Base-by-base conservation (phyloP, 331 rosid species). In the Prunus yedoensis region DNA sequence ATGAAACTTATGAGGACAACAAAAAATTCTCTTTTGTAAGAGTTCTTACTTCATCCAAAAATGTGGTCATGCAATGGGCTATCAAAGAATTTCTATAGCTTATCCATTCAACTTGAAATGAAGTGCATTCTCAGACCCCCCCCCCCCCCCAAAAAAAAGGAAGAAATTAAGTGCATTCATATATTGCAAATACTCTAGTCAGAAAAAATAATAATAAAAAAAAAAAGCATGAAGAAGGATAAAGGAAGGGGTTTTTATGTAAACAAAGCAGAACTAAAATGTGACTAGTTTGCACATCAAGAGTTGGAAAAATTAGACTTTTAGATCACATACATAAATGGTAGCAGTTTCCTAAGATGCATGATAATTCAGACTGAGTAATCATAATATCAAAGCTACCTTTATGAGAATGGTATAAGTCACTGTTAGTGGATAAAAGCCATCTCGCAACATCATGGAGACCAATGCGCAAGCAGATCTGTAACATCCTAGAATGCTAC, bases 371-470 rank as follows among this genome's bases (percentile, higher is more conserved):
- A 15, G 58, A 35, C 45, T 43, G 10, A 51, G 15, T 0, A 23
- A 76, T 38, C 25, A 64, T 54, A 49, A 38, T 6, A 68, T 25
- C 43, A 63, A 74, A 68, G 57, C 52, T 74, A 94, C 98, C 97
- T 94, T 86, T 25, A 89, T 73, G 65, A 94, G 86, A 63, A 83
- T 52, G 20, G 90, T 85, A 84, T 85, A 91, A 65, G 97, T 83
- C 74, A 82, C 66, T 28, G 79, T 63, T 71, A 50, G 56, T 11
- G 88, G 94, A 78, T 50, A 28, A 86, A 88, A 91, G 46, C 98
- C 98, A 58, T 85, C 77, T 64, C 90, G 94, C 70, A 91, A 69
- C 97, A 91, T 94, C 88, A 76, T 71, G 67, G 98, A 82, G 72
- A 89, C 74, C 78, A 94, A 82, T 74, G 83, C 66, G 74, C 74